Evolutionary conservation across 1,284 basidiomycete species (phyloP).

Genomic region (Sparassis latifolia): DNA sequence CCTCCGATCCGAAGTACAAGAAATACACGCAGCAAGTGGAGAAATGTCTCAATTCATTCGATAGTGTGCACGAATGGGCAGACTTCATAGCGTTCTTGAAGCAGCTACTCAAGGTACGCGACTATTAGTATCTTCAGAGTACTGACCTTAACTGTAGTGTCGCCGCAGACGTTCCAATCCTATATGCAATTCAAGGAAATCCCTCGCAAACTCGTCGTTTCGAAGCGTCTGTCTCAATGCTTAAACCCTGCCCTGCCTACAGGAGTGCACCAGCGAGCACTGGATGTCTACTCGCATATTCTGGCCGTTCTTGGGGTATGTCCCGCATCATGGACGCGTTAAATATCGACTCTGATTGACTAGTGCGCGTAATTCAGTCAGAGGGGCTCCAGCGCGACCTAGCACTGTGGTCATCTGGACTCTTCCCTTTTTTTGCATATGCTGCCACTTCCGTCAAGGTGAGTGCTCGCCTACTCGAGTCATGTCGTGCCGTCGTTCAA

Average conservation of each 20-base stretch:
- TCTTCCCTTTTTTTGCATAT: constrained; percentile 98
- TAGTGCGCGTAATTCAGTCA: constrained; percentile 39
- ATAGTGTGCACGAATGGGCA: constrained; percentile 98
- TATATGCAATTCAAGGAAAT: constrained; percentile 93
- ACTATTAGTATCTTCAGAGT: constrained; percentile 1
- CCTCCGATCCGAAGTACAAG: constrained; percentile 90
- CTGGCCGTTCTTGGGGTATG: constrained; percentile 84
- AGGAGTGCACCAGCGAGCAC: constrained; percentile 92
- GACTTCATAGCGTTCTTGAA: constrained; percentile 98
- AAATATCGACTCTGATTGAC: neutral
- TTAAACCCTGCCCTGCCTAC: constrained; percentile 95
- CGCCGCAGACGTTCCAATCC: constrained; percentile 78
- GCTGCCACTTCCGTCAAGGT: constrained; percentile 93
- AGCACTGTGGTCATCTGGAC: constrained; percentile 89
- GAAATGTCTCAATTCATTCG: constrained; percentile 88
- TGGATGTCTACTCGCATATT: constrained; percentile 94
- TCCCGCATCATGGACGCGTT: constrained; percentile 8
- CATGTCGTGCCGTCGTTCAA: too few species aligned
- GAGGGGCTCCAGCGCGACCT: constrained; percentile 89
- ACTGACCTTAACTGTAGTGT: neutral
- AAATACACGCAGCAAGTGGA: constrained; percentile 92
- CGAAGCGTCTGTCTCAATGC: constrained; percentile 94
- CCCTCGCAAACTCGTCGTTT: constrained; percentile 89
- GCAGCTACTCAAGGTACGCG: constrained; percentile 82
- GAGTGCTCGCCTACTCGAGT: constrained; percentile 9